These are phyloP conservation scores for Leccinum arenicola DNA, from an alignment of 768 basidiomycete genomes.

Conservation along the genomic window DNA sequence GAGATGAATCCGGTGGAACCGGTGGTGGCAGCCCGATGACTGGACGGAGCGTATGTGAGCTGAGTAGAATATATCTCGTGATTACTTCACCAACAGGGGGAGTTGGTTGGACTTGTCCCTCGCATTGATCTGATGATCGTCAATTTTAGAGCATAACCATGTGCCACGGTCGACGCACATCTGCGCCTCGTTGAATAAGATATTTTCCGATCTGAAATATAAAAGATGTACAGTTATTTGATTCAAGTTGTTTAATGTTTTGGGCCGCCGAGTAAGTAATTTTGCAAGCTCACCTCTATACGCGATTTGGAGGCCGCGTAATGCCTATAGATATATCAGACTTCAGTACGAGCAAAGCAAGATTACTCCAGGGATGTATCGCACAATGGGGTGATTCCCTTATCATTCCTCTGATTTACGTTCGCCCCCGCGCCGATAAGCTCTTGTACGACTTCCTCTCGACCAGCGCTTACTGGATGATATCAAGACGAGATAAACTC, in stretches of 20 bases:
- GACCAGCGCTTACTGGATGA: slow-evolving; percentile 72
- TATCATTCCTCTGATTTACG: slow-evolving; percentile 75
- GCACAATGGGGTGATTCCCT: slow-evolving; percentile 82
- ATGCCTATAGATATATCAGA: slow-evolving; percentile 51
- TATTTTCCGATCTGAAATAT: slow-evolving; percentile 76
- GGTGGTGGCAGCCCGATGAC: slow-evolving; percentile 95
- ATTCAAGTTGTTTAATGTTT: slow-evolving; percentile 10
- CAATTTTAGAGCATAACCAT: slow-evolving; percentile 30
- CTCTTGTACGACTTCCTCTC: slow-evolving; percentile 70
- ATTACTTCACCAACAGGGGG: slow-evolving; percentile 58
- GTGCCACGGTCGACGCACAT: slow-evolving; percentile 57
- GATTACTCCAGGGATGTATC: slow-evolving; percentile 17
- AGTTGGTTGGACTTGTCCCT: slow-evolving; percentile 91
- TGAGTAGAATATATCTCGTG: background rate
- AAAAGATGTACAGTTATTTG: slow-evolving; percentile 24
- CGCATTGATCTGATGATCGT: slow-evolving; percentile 75
- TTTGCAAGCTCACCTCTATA: slow-evolving; percentile 56
- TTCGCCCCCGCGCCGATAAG: slow-evolving; percentile 82
- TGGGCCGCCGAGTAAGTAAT: slow-evolving; percentile 18
- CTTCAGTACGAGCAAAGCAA: slow-evolving; percentile 2
- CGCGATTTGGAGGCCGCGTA: slow-evolving; percentile 93
- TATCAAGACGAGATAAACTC: background rate
- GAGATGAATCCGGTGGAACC: slow-evolving; percentile 88
- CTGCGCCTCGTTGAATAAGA: slow-evolving; percentile 84
- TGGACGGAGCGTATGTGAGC: slow-evolving; percentile 30